These are phyloP conservation scores for Medicago ruthenica DNA, from an alignment of 306 rosid genomes.

Conservation along the genomic window DNA sequence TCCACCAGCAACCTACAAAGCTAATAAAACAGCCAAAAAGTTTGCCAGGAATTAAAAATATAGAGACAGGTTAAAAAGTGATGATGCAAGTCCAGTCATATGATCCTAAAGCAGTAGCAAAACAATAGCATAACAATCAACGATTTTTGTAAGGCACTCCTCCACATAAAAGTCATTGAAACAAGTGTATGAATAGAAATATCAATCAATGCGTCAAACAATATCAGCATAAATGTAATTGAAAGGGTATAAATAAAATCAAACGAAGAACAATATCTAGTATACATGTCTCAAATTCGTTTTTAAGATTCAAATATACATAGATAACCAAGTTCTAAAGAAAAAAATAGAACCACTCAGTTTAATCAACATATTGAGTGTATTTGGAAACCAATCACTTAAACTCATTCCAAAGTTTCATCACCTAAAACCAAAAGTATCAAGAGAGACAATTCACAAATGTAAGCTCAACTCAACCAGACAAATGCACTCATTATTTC, in stretches of 20 bases:
- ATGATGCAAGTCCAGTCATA: background rate
- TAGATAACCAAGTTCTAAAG: background rate
- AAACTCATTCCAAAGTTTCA: too few species aligned
- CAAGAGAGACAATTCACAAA: too few species aligned
- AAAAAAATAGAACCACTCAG: too few species aligned
- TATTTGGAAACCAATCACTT: too few species aligned
- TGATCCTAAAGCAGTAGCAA: conserved; percentile 19
- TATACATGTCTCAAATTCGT: background rate
- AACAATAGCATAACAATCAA: conserved; percentile 7
- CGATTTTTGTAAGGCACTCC: background rate
- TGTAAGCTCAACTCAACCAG: too few species aligned
- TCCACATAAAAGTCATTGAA: background rate
- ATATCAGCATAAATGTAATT: background rate
- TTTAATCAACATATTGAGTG: too few species aligned
- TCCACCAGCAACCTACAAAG: background rate
- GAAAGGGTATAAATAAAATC: background rate
- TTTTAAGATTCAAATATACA: background rate
- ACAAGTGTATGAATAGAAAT: background rate
- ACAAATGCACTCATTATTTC: too few species aligned
- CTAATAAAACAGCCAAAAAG: background rate
- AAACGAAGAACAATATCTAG: background rate
- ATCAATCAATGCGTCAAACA: background rate
- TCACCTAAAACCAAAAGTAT: too few species aligned
- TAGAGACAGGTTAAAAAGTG: background rate
- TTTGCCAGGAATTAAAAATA: background rate